phyloP scores from a whole-genome alignment of 2,329 filamentous ascomycete species.

The Talaromyces sp. region DNA sequence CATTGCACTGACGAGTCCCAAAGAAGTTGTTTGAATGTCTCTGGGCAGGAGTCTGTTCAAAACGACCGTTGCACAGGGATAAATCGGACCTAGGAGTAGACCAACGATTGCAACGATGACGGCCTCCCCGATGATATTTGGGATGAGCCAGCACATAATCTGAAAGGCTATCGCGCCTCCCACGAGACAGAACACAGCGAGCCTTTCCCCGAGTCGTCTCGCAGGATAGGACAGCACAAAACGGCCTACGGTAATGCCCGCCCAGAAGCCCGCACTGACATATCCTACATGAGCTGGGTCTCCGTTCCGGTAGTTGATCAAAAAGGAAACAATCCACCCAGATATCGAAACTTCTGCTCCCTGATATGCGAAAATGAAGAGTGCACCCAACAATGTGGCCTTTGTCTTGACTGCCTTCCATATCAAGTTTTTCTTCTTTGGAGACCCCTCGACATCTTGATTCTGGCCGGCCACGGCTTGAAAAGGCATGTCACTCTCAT shows the following conservation, averaged over 20 bases:
- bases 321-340: slow-evolving; percentile 82
- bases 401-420: slow-evolving; percentile 50
- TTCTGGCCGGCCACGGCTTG: slow-evolving; percentile 46
- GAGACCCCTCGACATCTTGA: slow-evolving; percentile 25
- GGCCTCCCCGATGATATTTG: slow-evolving; percentile 68
- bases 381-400: slow-evolving; percentile 67
- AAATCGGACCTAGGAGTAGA: slow-evolving; percentile 72
- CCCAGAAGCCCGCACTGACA: slow-evolving; percentile 67
- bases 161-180: slow-evolving; percentile 64
- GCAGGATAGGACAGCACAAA: slow-evolving; percentile 67
- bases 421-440: slow-evolving; percentile 33
- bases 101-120: slow-evolving; percentile 68
- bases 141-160: slow-evolving; percentile 73
- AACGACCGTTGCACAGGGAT: slow-evolving; percentile 60
- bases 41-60: slow-evolving; percentile 32
- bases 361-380: slow-evolving; percentile 85
- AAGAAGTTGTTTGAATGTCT: slow-evolving; percentile 38
- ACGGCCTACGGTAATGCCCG: slow-evolving; percentile 71
- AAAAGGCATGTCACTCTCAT: slow-evolving; percentile 58
- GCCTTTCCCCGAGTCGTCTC: slow-evolving; percentile 65
- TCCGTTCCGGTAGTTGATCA: slow-evolving; percentile 69
- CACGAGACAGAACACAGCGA: slow-evolving; percentile 62
- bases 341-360: slow-evolving; percentile 80
- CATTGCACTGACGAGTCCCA: slow-evolving; percentile 40
- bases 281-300: slow-evolving; percentile 71